Base-by-base conservation (phyloP, 2,329 filamentous ascomycete species). In the Colletotrichum truncatum region DNA sequence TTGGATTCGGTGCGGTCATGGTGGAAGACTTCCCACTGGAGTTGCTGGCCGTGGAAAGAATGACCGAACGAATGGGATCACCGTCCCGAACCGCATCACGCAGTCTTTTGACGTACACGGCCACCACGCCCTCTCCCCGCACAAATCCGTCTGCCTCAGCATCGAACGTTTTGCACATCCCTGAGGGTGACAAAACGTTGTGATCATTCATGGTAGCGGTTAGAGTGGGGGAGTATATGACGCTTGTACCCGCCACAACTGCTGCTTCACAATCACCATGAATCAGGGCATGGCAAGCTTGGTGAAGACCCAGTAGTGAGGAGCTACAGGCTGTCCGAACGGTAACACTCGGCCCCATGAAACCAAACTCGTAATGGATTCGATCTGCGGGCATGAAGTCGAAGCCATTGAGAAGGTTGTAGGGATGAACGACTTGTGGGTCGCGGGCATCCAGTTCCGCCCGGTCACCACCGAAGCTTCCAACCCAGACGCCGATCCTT, bases 131-230 rank as follows among this genome's bases (percentile, higher is more conserved):
- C 61, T 84, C 82, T n/a, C 57, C 57, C 14, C 57, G 57, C 2
- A 73, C 80, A 58, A 84, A 86, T 0, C 84, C 84, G 56, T 82
- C 73, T 1, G 81, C 84, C 6, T 70, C 66, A 4, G 74, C 70
- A 43, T 82, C 80, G 55, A 79, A 83, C 6, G 71, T 73, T 48
- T 73, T 68, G 63, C 70, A 73, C 1, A 43, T 65, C 3, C 71
- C 70, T 12, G 68, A 64, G 5, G 74, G 69, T 2, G 70, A 72
- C 4, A 77, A 68, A 2, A 74, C 67, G 14, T 70, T 68, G 26
- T 71, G 52, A n/a, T 71, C 69, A 11, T 68, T 43, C 69, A 74
- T 66, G 2, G 46, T 51, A 2, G 43, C 41, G 14, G 38, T 53
- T 1, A 41, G 16, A 4, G 46, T 49, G 58, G 57, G 60, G 1